Evolutionary conservation across 2,329 filamentous ascomycete genomes (phyloP), one percentile per base, ranked within the genome.

Genomic region (Sporothrix inflata): DNA sequence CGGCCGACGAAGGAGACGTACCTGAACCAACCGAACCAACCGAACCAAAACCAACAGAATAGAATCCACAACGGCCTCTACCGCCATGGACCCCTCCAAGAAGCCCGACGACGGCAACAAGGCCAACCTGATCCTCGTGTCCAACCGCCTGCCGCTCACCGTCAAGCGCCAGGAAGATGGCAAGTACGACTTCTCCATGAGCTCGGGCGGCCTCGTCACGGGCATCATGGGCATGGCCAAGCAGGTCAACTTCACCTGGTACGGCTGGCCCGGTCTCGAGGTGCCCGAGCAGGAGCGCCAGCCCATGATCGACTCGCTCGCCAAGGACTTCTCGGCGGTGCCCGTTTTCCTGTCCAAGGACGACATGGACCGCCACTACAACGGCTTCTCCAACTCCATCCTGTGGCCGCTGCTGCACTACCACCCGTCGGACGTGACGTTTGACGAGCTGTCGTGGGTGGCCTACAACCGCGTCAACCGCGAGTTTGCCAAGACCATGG

Each of bases 381-480:
- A 99, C 79, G 96, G 96, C 65, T 98, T 98, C 81, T 95, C 94
- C 49, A 98, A 99, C 83, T 97, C 94, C 8, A 98, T 98, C 81
- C 90, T 99, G 74, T 99, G 96, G 96, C 96, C 96, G 2, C 90
- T 99, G 51, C 97, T 99, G 85, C 96, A 98, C 84, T 98, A 98
- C 84, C 96, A 99, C 82, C 95, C 96, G 68, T 95, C 95, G 80
- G 95, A 98, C 85, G 98, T 98, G 78, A 97, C 94, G 60, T 98
- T 98, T 81, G 94, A 98, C 83, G 95, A 98, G 83, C 92, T 91
- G 55, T 92, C 94, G 4, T 99, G 96, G 96, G 88, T 91, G 30
- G 95, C 94, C 69, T 98, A 98, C 84, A 91, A 91, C 78, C 92
- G 97, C 79, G 95, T 97, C 76, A 99, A 98, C 83, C 89, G 92